Base-by-base conservation (phyloP, 345 rosid genomes). In the Angophora floribunda region DNA sequence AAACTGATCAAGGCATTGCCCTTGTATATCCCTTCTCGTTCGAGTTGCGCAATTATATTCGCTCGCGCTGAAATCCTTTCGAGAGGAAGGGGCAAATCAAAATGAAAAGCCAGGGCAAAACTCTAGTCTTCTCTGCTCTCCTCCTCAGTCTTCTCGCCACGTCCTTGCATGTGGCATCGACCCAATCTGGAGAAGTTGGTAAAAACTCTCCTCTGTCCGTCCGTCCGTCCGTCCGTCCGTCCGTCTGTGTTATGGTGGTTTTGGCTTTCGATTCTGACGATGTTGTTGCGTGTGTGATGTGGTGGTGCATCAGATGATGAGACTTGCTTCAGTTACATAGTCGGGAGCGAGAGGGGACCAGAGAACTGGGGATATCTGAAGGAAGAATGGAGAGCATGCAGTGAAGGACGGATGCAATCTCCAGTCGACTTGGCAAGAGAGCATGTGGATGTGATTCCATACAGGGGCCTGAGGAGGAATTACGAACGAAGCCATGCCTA, bases 301-400 rank as follows among this genome's bases (percentile, higher is more conserved):
- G 13, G 15, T 61, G 67, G 67, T 12, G 32, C 67, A 13, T 61
- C 28, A 95, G 95, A 94, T 91, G 91, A 95, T 59, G 94, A 95
- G 92, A 90, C 91, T 15, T 95, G 91, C 87, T 95, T 95, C 79
- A 92, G 91, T 87, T 95, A 95, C 89, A 49, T 47, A 0, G 36
- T 61, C 87, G 92, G 92, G 28, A 89, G 95, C 87, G 87, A 87
- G 82, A 94, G 90, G 86, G 97, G 96, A 28, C 97, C 96, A 2
- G 80, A 4, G 2, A 88, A 90, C 9, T 95, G 95, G 97, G 97
- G 93, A 85, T 90, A 92, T 45, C 86, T 93, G 6, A 89, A 90
- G 86, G 17, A 91, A 45, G 93, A 93, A 86, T 92, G 94, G 94
- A 55, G 51, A 21, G 88, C 63, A 1, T 93, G 94, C 86, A 93